A percentile compares a stretch with the other conserved stretches of the same genome.
These are phyloP conservation scores for Pyrenophora seminiperda DNA, from an alignment of 2,329 filamentous ascomycete species.

Conservation along the genomic window DNA sequence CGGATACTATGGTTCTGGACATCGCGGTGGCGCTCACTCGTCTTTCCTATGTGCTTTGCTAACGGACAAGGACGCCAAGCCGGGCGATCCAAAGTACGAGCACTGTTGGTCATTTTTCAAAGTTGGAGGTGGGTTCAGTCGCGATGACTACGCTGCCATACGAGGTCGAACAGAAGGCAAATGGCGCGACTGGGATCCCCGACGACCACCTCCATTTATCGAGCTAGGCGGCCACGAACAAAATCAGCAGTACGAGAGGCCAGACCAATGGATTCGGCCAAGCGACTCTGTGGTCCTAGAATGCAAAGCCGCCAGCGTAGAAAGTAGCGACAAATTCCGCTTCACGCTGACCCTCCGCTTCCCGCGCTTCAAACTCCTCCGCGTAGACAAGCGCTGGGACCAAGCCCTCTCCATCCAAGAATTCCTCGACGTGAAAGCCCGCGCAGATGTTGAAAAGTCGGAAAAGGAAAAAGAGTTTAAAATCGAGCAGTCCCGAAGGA, in stretches of 20 bases:
- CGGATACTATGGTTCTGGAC: slow-evolving; percentile 89
- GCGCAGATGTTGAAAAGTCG: slow-evolving; percentile 63
- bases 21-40: slow-evolving; percentile 78
- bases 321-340: slow-evolving; percentile 76
- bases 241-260: slow-evolving; percentile 74
- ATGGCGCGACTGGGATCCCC: slow-evolving; percentile 84
- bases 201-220: slow-evolving; percentile 77
- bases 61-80: slow-evolving; percentile 70
- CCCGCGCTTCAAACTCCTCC: slow-evolving; percentile 81
- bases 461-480: slow-evolving; percentile 73
- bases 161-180: slow-evolving; percentile 86
- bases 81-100: slow-evolving; percentile 62
- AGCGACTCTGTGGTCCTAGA: slow-evolving; percentile 85
- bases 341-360: slow-evolving; percentile 82
- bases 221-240: slow-evolving; percentile 73
- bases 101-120: slow-evolving; percentile 96
- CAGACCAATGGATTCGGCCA: slow-evolving; percentile 92
- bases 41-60: slow-evolving; percentile 90
- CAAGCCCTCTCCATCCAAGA: slow-evolving; percentile 77
- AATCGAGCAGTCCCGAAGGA: slow-evolving; percentile 69
- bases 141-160: slow-evolving; percentile 82
- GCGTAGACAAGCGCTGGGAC: slow-evolving; percentile 84
- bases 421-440: slow-evolving; percentile 72
- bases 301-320: slow-evolving; percentile 84
- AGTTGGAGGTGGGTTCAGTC: slow-evolving; percentile 90